A percentile compares a stretch with the other conserved stretches of the same genome.
These are phyloP conservation scores for Pichia nanzhaoensis DNA, from an alignment of 805 yeast genomes.

Conservation along the genomic window DNA sequence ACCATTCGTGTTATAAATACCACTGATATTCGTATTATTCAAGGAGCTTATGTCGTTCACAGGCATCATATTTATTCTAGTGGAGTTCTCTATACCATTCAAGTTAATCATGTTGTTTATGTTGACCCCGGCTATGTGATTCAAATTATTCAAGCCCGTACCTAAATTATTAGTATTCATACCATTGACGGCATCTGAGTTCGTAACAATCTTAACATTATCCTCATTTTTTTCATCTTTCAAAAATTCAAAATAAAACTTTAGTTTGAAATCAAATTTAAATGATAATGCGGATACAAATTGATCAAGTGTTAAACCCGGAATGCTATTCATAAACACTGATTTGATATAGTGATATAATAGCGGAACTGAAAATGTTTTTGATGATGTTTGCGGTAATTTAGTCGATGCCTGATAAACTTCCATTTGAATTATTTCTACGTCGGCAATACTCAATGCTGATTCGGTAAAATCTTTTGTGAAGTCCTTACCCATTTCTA, in stretches of 20 bases:
- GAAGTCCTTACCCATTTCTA: background rate
- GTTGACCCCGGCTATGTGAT: too few relatives aligned
- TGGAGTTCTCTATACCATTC: background rate
- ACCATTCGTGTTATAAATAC: background rate
- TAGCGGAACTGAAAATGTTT: constrained; percentile 19
- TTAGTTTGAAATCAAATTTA: constrained; percentile 24
- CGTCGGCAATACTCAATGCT: constrained; percentile 18
- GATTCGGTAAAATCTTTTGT: background rate
- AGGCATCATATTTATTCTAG: background rate
- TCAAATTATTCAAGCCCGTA: background rate
- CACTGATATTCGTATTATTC: background rate
- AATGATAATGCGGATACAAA: constrained; percentile 29
- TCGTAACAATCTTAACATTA: constrained; percentile 15
- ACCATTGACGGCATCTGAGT: background rate
- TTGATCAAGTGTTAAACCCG: constrained; percentile 20
- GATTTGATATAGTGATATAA: constrained; percentile 30
- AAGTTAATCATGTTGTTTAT: background rate
- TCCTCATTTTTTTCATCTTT: constrained; percentile 43
- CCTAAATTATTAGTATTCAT: background rate
- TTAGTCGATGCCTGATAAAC: constrained; percentile 35
- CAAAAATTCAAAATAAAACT: constrained; percentile 35
- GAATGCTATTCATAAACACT: constrained; percentile 33
- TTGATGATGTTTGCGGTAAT: constrained; percentile 21
- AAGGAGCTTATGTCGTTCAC: background rate
- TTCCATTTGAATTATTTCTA: constrained; percentile 36